phyloP scores from a whole-genome alignment of 164 flowering plant species.

The Akebia trifoliata region DNA sequence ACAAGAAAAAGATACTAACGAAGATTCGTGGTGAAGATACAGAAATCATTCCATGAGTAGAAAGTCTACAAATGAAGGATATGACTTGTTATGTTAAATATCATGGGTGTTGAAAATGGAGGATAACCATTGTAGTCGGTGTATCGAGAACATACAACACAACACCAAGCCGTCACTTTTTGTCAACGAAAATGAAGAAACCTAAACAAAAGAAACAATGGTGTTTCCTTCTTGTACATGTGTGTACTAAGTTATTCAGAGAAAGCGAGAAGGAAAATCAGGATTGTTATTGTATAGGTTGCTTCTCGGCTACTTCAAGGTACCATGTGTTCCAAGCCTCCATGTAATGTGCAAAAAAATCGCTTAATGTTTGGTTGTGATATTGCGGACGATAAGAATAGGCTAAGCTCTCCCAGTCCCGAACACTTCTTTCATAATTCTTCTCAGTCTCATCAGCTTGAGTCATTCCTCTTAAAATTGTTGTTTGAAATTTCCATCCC shows the following conservation, averaged over 20 bases:
- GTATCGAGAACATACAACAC: slow-evolving; percentile 28
- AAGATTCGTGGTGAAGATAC: no score
- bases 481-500: slow-evolving; percentile 77
- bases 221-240: slow-evolving; percentile 14
- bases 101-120: not conserved
- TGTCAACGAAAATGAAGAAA: slow-evolving; percentile 2
- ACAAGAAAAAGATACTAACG: no score
- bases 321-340: slow-evolving; percentile 94
- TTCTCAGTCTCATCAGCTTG: slow-evolving; percentile 22
- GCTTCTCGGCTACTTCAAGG: slow-evolving; percentile 60
- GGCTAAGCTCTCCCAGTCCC: slow-evolving; percentile 69
- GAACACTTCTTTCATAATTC: slow-evolving; percentile 20
- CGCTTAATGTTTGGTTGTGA: slow-evolving; percentile 83
- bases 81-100: no score
- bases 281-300: slow-evolving; percentile 35
- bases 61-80: no score
- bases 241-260: slow-evolving; percentile 15
- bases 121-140: slow-evolving; percentile 19
- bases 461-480: slow-evolving; percentile 39
- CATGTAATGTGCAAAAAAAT: slow-evolving; percentile 72
- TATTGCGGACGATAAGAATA: slow-evolving; percentile 63
- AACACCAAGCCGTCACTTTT: slow-evolving; percentile 14
- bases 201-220: not conserved
- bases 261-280: slow-evolving; percentile 11
- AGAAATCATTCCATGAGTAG: no score